phyloP scores from a whole-genome alignment of 768 basidiomycete genomes.

The Boletellus emodensis region DNA sequence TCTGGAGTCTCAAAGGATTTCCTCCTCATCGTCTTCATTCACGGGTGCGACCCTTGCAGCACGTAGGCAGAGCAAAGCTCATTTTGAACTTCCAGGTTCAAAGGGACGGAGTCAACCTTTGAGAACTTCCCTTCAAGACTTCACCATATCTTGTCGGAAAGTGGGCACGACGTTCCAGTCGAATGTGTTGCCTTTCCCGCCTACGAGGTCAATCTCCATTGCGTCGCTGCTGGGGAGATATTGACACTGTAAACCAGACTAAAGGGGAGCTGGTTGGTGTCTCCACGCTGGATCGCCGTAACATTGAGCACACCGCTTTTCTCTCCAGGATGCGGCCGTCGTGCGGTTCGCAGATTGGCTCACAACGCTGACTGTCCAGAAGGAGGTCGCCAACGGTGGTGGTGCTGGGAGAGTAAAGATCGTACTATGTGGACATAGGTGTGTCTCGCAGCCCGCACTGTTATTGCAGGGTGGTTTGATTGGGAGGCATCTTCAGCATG shows the following conservation, averaged over 20 bases:
- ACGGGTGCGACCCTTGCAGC: constrained; percentile 49
- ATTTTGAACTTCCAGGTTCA: constrained; percentile 37
- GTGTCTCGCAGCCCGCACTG: constrained; percentile 7
- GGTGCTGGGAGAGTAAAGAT: constrained; percentile 72
- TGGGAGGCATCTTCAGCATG: constrained; percentile 57
- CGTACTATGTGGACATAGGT: constrained; percentile 90
- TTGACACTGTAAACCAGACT: constrained; percentile 49
- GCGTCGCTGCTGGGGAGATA: not conserved
- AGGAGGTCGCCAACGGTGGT: constrained; percentile 74
- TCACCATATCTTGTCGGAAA: constrained; percentile 69
- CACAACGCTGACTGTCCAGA: constrained; percentile 80
- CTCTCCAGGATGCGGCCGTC: constrained; percentile 67
- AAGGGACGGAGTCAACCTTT: constrained; percentile 69
- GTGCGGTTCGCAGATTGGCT: constrained; percentile 90
- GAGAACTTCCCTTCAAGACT: constrained; percentile 74
- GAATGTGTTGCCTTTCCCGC: constrained; percentile 84
- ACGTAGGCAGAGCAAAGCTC: not conserved
- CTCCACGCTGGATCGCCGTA: not conserved
- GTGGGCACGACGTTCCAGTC: constrained; percentile 49
- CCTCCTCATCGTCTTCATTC: constrained; percentile 72
- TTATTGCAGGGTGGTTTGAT: not conserved
- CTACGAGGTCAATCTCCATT: constrained; percentile 61
- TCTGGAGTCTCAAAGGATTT: constrained; percentile 33
- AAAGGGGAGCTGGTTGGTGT: constrained; percentile 80
- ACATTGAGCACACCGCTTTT: not conserved